Base-by-base conservation (phyloP, 169 alveolate species). In the Plasmodium gonderi region DNA sequence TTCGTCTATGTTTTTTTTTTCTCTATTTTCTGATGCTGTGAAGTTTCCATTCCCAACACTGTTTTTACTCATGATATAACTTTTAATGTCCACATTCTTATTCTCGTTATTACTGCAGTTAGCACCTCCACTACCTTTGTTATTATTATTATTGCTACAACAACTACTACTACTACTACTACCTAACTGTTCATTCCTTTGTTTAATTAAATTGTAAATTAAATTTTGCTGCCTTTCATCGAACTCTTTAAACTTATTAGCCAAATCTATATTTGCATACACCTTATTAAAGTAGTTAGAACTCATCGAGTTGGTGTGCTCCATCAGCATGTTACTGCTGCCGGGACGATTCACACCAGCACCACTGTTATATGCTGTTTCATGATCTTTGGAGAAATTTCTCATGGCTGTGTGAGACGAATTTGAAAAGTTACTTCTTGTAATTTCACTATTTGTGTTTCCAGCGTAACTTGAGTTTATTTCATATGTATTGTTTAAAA, bases 401-500 rank as follows among this genome's bases (percentile, higher is more conserved):
- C 26, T 60, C 31, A 17, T 36, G 6, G 17, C 72, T 60, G 38
- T 36, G 72, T 60, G 26, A 5, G n/a, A n/a, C n/a, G 72, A 23
- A 36, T 60, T 12, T 2, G 72, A 14, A 36, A 14, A 6, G n/a
- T 60, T 60, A 8, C 72, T 36, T 23, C 26, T 60, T 60, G 36
- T 29, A 11, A 60, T 5, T 8, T 60, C 72, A 0, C 17, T 20
- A 60, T 60, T 60, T 12, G 72, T 29, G 72, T n/a, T 60, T 60
- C 38, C 26, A 12, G n/a, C 40, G 29, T 14, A 31, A 67, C 14
- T 79, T 36, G 33, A 14, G 44, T 45, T 81, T 45, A 79, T 36
- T 33, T 79, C 90, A 11, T 51, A 79, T n/a, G 67, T 67, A 7
- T 51, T 79, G 54, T 79, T 79, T 54, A 79, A 79, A 60, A 60